Conservation (phyloP, 345 rosid species). For the Boechera stricta region DNA sequence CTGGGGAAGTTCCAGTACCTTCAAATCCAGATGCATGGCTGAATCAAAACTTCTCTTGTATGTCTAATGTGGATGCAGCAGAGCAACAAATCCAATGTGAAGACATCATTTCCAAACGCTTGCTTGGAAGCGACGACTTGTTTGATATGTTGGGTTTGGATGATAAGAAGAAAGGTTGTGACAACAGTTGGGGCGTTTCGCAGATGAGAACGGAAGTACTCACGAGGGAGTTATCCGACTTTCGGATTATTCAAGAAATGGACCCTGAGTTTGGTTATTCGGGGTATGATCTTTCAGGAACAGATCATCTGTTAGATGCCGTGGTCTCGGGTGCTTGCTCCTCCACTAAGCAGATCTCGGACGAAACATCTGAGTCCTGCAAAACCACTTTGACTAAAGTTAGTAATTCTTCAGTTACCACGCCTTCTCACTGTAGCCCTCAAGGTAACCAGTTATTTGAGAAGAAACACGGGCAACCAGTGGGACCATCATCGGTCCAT, state of each 20-base stretch:
- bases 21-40: slow-evolving; percentile 55
- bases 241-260: slow-evolving; percentile 47
- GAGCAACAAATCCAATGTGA: slow-evolving; percentile 52
- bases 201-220: slow-evolving; percentile 46
- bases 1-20: slow-evolving; percentile 23
- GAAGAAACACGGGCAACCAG: slow-evolving; percentile 49
- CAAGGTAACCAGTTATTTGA: slow-evolving; percentile 52
- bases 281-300: slow-evolving; percentile 49
- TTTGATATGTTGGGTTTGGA: slow-evolving; percentile 81
- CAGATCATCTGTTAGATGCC: slow-evolving; percentile 91
- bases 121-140: slow-evolving; percentile 70
- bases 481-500: slow-evolving; percentile 51
- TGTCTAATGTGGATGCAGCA: slow-evolving; percentile 44
- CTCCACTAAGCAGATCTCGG: slow-evolving; percentile 68
- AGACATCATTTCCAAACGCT: slow-evolving; percentile 49
- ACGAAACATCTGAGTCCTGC: slow-evolving; percentile 70
- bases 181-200: slow-evolving; percentile 46
- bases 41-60: slow-evolving; percentile 53
- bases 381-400: slow-evolving; percentile 70
- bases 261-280: slow-evolving; percentile 51
- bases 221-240: slow-evolving; percentile 47
- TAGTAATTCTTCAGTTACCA: slow-evolving; percentile 63
- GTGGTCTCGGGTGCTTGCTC: slow-evolving; percentile 73
- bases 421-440: slow-evolving; percentile 50
- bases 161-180: slow-evolving; percentile 63